Evolutionary conservation across 1,284 basidiomycete genomes (phyloP).

Genomic region (Microbotryomycetes sp.): DNA sequence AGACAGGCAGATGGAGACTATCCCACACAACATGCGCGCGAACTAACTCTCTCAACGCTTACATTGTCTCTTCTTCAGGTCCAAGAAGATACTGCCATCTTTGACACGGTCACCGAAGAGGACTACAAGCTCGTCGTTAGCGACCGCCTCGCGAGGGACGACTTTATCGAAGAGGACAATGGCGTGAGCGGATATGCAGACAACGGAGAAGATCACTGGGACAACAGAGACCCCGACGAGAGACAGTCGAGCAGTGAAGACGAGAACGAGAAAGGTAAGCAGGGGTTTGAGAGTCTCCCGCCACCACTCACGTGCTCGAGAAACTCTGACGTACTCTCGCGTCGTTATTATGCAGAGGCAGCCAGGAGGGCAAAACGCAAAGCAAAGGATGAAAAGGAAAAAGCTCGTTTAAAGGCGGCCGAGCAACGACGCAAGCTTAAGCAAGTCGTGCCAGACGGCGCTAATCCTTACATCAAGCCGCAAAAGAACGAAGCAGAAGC

Average conservation of each 20-base stretch:
- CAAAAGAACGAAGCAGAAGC: conserved; percentile 48
- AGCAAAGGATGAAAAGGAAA: conserved; percentile 24
- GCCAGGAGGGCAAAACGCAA: conserved; percentile 25
- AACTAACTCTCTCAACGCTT: background rate
- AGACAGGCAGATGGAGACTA: background rate
- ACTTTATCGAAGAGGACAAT: conserved; percentile 87
- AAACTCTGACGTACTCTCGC: too few species aligned
- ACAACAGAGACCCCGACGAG: conserved; percentile 39
- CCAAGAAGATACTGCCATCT: conserved; percentile 65
- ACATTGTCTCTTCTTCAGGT: conserved; percentile 17
- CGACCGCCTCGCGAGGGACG: conserved; percentile 76
- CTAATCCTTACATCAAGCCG: conserved; percentile 35
- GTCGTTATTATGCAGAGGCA: background rate
- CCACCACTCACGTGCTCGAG: too few species aligned
- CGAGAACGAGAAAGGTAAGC: conserved; percentile 41
- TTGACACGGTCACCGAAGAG: conserved; percentile 87
- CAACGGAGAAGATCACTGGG: conserved; percentile 92
- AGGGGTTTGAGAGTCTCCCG: background rate
- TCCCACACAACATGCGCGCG: conserved; percentile 5
- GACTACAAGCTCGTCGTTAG: conserved; percentile 82
- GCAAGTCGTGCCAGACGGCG: conserved; percentile 45
- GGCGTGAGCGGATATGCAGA: conserved; percentile 73
- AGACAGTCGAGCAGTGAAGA: conserved; percentile 43
- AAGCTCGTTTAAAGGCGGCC: conserved; percentile 9
- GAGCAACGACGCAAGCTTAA: conserved; percentile 30